Evolutionary conservation across 805 yeast genomes (phyloP).

Genomic region (Pichia eremophila): DNA sequence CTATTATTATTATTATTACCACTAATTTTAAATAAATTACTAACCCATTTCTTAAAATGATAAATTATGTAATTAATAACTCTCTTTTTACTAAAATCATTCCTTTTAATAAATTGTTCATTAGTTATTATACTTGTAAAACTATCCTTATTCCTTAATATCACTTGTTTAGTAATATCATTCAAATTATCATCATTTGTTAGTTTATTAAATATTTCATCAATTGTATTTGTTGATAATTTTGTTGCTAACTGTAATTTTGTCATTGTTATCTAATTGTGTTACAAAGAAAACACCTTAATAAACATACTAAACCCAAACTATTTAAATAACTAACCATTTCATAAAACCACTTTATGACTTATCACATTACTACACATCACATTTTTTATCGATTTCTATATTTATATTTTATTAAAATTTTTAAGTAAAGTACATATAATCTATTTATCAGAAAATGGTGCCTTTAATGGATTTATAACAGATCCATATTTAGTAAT

Average conservation of each 20-base stretch:
- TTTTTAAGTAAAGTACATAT: too few species aligned
- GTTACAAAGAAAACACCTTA: too few species aligned
- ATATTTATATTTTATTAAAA: too few species aligned
- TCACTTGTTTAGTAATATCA: background rate
- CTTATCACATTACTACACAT: too few species aligned
- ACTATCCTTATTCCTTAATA: conserved; percentile 4
- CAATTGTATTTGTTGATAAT: background rate
- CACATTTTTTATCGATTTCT: too few species aligned
- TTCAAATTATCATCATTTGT: background rate
- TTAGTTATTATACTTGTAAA: conserved; percentile 2
- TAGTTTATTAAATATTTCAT: background rate
- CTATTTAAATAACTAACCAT: too few species aligned
- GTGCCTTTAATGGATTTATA: conserved; percentile 84
- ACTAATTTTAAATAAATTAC: background rate
- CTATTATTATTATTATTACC: background rate
- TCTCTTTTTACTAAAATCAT: background rate
- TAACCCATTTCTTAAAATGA: conserved; percentile 6
- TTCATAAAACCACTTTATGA: too few species aligned
- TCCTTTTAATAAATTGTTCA: background rate
- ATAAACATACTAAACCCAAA: too few species aligned
- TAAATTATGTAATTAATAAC: background rate
- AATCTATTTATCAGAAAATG: conserved; percentile 40
- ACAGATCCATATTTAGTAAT: conserved; percentile 80
- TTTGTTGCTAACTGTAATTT: too few species aligned
- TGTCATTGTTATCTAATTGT: too few species aligned